These are phyloP conservation scores for Camellia sinensis DNA, from an alignment of 148 eudicot species.

Conservation along the genomic window DNA sequence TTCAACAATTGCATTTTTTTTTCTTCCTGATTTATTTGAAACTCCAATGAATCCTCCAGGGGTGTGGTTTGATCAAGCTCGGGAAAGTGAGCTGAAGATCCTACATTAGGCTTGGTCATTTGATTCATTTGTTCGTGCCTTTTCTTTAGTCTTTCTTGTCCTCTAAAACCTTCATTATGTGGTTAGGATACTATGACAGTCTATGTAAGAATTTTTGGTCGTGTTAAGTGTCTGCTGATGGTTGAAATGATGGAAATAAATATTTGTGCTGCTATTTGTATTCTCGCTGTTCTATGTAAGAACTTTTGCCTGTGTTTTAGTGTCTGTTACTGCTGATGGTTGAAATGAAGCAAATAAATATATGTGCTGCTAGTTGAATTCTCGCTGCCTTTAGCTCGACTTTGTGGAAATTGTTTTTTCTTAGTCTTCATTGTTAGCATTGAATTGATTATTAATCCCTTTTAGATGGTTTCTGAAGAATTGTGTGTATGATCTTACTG, in stretches of 20 bases:
- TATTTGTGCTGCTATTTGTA: not conserved
- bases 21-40: not conserved
- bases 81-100: not conserved
- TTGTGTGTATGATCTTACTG: no score
- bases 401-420: no score
- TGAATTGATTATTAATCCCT: no score
- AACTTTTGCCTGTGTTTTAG: no score
- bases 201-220: not conserved
- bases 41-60: not conserved
- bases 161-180: not conserved
- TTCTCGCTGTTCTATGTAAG: no score
- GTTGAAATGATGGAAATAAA: not conserved
- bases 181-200: not conserved
- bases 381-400: no score
- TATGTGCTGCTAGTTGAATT: no score
- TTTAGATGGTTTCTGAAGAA: no score
- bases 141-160: not conserved
- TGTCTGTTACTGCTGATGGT: no score
- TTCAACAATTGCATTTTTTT: not conserved
- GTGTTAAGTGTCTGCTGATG: not conserved
- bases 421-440: no score
- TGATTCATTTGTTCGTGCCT: not conserved
- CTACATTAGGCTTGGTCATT: not conserved
- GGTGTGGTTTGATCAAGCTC: not conserved
- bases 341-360: no score